phyloP scores from a whole-genome alignment of 768 basidiomycete species.

The Suillus fuscotomentosus region DNA sequence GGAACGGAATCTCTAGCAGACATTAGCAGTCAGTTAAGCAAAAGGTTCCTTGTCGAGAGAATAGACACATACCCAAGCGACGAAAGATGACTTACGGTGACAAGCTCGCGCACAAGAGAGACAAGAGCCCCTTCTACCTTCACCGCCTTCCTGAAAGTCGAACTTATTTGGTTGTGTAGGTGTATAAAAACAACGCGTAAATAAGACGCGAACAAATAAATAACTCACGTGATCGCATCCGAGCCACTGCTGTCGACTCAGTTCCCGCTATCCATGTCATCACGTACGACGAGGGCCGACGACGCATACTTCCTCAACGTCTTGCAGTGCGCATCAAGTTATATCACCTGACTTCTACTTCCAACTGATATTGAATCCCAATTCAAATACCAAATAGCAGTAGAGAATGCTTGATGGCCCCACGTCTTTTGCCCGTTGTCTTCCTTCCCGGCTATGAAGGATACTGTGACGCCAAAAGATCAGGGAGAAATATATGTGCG shows the following conservation, averaged over 20 bases:
- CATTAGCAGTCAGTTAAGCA: background rate
- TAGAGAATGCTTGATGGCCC: background rate
- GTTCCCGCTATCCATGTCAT: background rate
- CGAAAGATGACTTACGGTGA: slow-evolving; percentile 26
- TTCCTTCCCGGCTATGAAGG: background rate
- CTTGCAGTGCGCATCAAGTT: background rate
- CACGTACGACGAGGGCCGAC: background rate
- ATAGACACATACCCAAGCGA: slow-evolving; percentile 19
- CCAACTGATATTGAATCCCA: background rate
- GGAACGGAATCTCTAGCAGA: slow-evolving; percentile 13
- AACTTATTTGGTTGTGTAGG: slow-evolving; percentile 35
- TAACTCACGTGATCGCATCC: slow-evolving; percentile 11
- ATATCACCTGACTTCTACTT: background rate
- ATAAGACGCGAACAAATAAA: slow-evolving; percentile 22
- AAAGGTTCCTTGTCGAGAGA: background rate
- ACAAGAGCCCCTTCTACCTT: slow-evolving; percentile 8
- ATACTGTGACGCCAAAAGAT: background rate
- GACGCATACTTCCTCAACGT: background rate
- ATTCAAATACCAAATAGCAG: background rate
- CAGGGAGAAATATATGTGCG: background rate
- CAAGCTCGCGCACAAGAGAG: slow-evolving; percentile 21
- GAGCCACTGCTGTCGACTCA: too few relatives aligned
- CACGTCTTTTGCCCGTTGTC: background rate
- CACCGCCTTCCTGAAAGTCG: slow-evolving; percentile 20
- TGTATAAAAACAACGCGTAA: slow-evolving; percentile 30